Percentiles rank a stretch among this genome's conserved stretches.
Evolutionary conservation across 2,329 filamentous ascomycete species (phyloP).

Genomic region (Lasiodiplodia theobromae): DNA sequence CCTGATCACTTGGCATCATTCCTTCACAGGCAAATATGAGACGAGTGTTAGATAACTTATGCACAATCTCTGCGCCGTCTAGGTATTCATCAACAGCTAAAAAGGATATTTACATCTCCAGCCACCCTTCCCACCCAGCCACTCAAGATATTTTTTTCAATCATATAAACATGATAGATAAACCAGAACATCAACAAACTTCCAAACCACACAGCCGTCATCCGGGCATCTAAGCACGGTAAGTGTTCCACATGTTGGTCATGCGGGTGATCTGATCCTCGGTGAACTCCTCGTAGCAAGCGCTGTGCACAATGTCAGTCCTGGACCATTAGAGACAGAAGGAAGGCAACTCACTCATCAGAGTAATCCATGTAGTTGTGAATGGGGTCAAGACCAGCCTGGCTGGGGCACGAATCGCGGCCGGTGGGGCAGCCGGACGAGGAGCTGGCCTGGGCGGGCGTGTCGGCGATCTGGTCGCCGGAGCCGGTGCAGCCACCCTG

Average conservation of each 20-base stretch:
- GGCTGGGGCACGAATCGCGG: constrained; percentile 40
- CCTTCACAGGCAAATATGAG: background rate
- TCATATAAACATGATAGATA: constrained; percentile 7
- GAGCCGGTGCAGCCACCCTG: constrained; percentile 38
- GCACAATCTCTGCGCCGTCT: background rate
- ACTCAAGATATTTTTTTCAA: background rate
- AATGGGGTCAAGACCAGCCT: constrained; percentile 40
- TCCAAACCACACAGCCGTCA: background rate
- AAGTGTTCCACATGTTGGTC: constrained; percentile 35
- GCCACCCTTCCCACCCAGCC: background rate
- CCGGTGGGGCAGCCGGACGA: constrained; percentile 37
- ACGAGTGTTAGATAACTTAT: background rate
- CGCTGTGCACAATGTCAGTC: constrained; percentile 31
- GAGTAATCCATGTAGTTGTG: constrained; percentile 47
- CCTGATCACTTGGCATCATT: background rate
- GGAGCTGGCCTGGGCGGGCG: constrained; percentile 37
- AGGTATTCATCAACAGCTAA: background rate
- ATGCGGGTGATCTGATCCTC: constrained; percentile 39
- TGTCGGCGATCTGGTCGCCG: constrained; percentile 42
- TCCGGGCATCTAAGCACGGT: constrained; percentile 32
- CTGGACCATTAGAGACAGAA: fast-evolving
- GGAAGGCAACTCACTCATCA: constrained; percentile 28
- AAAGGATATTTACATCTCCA: background rate
- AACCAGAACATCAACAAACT: too few relatives aligned
- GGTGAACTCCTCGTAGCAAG: constrained; percentile 40